Evolutionary conservation across 805 yeast species (phyloP).

Genomic region (Yamadazyma phyllophila): DNA sequence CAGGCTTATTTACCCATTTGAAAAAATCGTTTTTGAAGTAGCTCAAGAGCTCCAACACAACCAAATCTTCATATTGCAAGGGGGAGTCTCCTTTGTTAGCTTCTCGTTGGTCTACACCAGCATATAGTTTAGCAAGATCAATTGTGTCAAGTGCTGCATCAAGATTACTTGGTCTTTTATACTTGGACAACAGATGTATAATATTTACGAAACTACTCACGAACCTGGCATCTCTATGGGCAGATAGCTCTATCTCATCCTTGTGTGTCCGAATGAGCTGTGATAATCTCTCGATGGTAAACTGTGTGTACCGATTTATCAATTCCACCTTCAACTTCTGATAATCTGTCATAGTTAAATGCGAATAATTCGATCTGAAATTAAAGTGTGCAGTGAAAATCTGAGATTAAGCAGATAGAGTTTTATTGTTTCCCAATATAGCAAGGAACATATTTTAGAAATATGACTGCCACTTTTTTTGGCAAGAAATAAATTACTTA

Average conservation of each 20-base stretch:
- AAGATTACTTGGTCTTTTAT: conserved; percentile 6
- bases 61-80: conserved; percentile 32
- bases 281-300: background rate
- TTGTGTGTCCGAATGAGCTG: background rate
- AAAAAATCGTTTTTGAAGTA: conserved; percentile 76
- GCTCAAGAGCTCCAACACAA: conserved; percentile 31
- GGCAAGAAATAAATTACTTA: too few relatives aligned
- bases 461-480: background rate
- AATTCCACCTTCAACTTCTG: background rate
- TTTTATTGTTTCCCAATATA: background rate
- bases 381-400: background rate
- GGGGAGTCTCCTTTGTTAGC: conserved; percentile 17
- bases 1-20: conserved; percentile 75
- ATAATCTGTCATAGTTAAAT: background rate
- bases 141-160: conserved; percentile 62
- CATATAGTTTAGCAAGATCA: conserved; percentile 57
- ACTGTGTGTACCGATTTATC: background rate
- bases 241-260: background rate
- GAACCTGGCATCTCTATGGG: background rate
- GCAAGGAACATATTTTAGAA: background rate
- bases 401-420: background rate
- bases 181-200: background rate
- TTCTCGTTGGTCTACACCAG: conserved; percentile 55
- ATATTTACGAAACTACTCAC: background rate
- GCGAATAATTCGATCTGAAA: background rate